Evolutionary conservation across 805 yeast species (phyloP).

Genomic region (Priceomyces castillae): DNA sequence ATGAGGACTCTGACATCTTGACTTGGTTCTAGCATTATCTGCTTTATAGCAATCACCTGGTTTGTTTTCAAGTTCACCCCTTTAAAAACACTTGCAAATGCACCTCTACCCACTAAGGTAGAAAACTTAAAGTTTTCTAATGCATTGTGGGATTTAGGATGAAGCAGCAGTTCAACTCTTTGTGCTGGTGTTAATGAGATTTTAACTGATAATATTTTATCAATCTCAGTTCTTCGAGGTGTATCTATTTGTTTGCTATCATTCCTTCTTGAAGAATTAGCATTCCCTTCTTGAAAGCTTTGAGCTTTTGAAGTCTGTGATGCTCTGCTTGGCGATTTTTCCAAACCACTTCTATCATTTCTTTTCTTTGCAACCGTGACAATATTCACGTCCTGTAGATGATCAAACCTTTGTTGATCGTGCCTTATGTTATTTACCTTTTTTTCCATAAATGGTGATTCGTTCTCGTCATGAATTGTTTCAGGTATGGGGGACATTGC

Average conservation of each 20-base stretch:
- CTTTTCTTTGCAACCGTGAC: background rate
- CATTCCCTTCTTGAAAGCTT: background rate
- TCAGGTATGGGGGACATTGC: slow-evolving; percentile 6
- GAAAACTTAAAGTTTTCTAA: slow-evolving; percentile 50
- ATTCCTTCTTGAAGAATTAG: background rate
- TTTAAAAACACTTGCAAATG: slow-evolving; percentile 81
- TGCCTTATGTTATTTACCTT: background rate
- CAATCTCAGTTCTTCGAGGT: slow-evolving; percentile 12
- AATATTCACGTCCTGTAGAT: background rate
- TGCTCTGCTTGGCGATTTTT: background rate
- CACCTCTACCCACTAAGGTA: slow-evolving; percentile 82
- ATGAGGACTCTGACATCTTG: slow-evolving; percentile 45
- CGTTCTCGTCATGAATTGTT: slow-evolving; percentile 11
- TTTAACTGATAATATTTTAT: slow-evolving; percentile 32
- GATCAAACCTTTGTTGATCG: background rate
- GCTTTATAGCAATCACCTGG: slow-evolving; percentile 76
- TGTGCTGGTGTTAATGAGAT: slow-evolving; percentile 53
- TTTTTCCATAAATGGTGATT: slow-evolving; percentile 18
- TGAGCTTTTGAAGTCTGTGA: background rate
- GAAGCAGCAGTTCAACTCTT: slow-evolving; percentile 43
- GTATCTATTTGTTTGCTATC: background rate
- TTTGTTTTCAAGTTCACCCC: slow-evolving; percentile 67
- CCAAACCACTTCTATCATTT: background rate
- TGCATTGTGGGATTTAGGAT: slow-evolving; percentile 37
- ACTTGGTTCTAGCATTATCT: slow-evolving; percentile 56